Evolutionary conservation across 495 filamentous ascomycete genomes (phyloP), one percentile per base, ranked within the genome.

Genomic region (Talaromyces adpressus): DNA sequence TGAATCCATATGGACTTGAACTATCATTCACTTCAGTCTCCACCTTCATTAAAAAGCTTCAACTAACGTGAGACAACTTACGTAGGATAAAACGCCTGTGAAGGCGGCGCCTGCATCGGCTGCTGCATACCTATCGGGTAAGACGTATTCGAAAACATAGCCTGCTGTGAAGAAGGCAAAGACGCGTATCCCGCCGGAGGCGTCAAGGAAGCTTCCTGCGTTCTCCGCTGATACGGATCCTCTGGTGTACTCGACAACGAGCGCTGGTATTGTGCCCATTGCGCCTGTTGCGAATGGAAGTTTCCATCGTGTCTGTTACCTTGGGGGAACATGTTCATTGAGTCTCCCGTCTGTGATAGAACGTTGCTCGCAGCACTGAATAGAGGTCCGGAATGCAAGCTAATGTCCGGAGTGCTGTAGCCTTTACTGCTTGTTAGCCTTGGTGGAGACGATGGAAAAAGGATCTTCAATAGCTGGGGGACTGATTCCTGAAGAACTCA

Each of bases 1-100:
- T 71, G n/a, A 72, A 52, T 12, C 52, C 54, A n/a, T 47, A 64
- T 11, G 53, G 30, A 20, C 18, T 49, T 27, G 52, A 59, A 11
- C 57, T 64, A n/a, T 1, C 18, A 49, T 8, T 45, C 16, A 16
- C 2, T n/a, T 49, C 8, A 49, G 45, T 18, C n/a, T 49, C 2
- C 16, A 49, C 18, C 18, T 20, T 12, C 2, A 18, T 8, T 9
- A 16, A 41, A 47, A 47, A 18, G 12, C 11, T 0, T 58, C 30
- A 54, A 27, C 7, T 2, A 29, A 20, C 20, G 7, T 3, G 7
- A 53, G 6, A 18, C 16, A 4, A 18, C 62, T 59, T 60, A 64
- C 62, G 32, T 57, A 23, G 62, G 53, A 49, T 64, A 64, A 34
- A 59, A 64, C 5, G 62, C 23, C 47, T 64, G 62, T 1, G 54